phyloP scores from a whole-genome alignment of 495 filamentous ascomycete species.

The Xylaria flabelliformis region DNA sequence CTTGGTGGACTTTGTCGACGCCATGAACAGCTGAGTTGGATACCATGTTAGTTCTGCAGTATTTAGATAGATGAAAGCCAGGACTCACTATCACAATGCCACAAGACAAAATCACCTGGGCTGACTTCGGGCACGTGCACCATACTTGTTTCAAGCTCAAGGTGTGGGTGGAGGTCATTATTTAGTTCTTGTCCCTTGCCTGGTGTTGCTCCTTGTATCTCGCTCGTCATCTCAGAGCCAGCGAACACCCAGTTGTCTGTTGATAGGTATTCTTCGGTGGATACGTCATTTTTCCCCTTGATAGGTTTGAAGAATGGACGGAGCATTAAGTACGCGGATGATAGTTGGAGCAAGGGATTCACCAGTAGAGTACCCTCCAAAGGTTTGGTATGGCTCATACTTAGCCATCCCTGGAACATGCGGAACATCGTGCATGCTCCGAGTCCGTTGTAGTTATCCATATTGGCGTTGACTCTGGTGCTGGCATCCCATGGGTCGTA shows the following conservation, averaged over 20 bases:
- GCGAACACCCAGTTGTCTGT: slow-evolving; percentile 56
- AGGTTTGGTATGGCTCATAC: slow-evolving; percentile 73
- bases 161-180: slow-evolving; percentile 73
- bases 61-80: neutral
- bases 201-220: slow-evolving; percentile 77
- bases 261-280: slow-evolving; percentile 39
- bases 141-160: slow-evolving; percentile 76
- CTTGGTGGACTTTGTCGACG: slow-evolving; percentile 79
- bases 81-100: slow-evolving; percentile 82
- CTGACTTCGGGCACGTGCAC: slow-evolving; percentile 75
- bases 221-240: slow-evolving; percentile 57
- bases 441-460: slow-evolving; percentile 81
- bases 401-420: slow-evolving; percentile 88
- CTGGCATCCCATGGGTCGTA: slow-evolving; percentile 83
- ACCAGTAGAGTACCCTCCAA: slow-evolving; percentile 82
- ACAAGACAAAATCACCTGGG: slow-evolving; percentile 87
- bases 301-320: slow-evolving; percentile 78
- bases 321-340: slow-evolving; percentile 82
- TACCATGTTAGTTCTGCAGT: slow-evolving; percentile 35
- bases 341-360: slow-evolving; percentile 76
- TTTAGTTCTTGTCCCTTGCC: slow-evolving; percentile 81
- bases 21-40: slow-evolving; percentile 67
- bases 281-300: slow-evolving; percentile 29
- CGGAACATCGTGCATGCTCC: slow-evolving; percentile 85
- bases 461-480: slow-evolving; percentile 69